Percentiles rank a stretch among this genome's conserved stretches.
Evolutionary conservation across 2,329 filamentous ascomycete species (phyloP).

Genomic region (Fusarium fracticaudum): DNA sequence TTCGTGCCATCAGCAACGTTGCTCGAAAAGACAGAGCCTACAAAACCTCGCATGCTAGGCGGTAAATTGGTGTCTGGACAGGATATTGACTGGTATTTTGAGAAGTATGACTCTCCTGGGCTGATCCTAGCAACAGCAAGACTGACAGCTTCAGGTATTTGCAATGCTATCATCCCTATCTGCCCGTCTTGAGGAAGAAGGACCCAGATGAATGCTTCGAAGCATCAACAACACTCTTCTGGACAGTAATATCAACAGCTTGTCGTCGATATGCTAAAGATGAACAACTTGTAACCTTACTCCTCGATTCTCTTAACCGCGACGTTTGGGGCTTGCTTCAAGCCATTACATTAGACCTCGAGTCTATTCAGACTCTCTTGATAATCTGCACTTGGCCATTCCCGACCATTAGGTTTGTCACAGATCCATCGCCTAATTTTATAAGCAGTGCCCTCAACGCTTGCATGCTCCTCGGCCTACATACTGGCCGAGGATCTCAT

Average conservation of each 20-base stretch:
- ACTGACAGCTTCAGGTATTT: constrained; percentile 54
- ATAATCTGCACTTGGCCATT: constrained; percentile 63
- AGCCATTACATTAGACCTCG: constrained; percentile 55
- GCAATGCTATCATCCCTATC: constrained; percentile 61
- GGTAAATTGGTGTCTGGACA: constrained; percentile 60
- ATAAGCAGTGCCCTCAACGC: constrained; percentile 59
- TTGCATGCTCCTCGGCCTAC: constrained; percentile 59
- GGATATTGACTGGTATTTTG: constrained; percentile 66
- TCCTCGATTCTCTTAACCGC: constrained; percentile 57
- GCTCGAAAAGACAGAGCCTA: constrained; percentile 41
- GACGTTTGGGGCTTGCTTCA: constrained; percentile 58
- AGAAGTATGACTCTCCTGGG: constrained; percentile 50
- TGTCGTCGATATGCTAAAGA: constrained; percentile 60
- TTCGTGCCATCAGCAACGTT: constrained; percentile 2
- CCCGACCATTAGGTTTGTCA: constrained; percentile 60
- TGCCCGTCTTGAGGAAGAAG: constrained; percentile 60
- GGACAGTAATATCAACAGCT: constrained; percentile 62
- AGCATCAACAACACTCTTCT: constrained; percentile 60
- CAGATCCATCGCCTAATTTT: constrained; percentile 60
- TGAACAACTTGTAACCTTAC: constrained; percentile 53
- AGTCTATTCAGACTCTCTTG: constrained; percentile 62
- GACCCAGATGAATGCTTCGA: constrained; percentile 63
- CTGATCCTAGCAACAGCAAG: background rate
- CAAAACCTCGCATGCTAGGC: constrained; percentile 56
- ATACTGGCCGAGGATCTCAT: constrained; percentile 62